These are phyloP conservation scores for Claviceps maximensis DNA, from an alignment of 2,329 filamentous ascomycete species.

Conservation along the genomic window DNA sequence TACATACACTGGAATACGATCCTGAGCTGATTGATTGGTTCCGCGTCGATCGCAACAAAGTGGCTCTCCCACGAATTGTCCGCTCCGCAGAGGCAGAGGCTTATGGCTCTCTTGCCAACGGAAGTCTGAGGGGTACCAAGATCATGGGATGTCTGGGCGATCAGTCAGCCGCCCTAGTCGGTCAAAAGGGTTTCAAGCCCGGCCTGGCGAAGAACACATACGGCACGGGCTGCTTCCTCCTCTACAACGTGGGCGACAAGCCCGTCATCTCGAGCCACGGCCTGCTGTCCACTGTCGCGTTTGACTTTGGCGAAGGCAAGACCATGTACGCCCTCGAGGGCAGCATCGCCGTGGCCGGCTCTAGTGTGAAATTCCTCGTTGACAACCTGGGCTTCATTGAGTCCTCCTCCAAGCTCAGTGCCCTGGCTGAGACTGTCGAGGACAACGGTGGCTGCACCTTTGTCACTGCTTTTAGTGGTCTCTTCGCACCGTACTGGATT, in stretches of 20 bases:
- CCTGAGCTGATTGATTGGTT: conserved; percentile 63
- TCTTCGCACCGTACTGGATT: conserved; percentile 78
- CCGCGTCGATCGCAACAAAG: conserved; percentile 53
- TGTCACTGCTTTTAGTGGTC: conserved; percentile 68
- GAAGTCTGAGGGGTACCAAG: conserved; percentile 49
- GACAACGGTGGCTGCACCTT: conserved; percentile 67
- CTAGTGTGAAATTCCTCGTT: conserved; percentile 56
- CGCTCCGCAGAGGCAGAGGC: conserved; percentile 56
- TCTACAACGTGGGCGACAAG: conserved; percentile 70
- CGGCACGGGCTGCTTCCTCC: conserved; percentile 71
- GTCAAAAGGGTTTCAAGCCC: conserved; percentile 63
- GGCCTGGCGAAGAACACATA: conserved; percentile 78
- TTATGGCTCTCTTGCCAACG: conserved; percentile 51
- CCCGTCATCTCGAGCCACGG: conserved; percentile 69
- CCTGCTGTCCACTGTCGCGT: conserved; percentile 63
- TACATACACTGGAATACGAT: conserved; percentile 63
- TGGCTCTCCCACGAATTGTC: conserved; percentile 64
- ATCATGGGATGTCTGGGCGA: conserved; percentile 73
- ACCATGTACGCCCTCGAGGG: conserved; percentile 66
- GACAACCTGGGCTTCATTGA: conserved; percentile 45
- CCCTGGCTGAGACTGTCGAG: conserved; percentile 33
- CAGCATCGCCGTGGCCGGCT: conserved; percentile 64
- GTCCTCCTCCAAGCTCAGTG: conserved; percentile 30
- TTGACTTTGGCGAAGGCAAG: conserved; percentile 54
- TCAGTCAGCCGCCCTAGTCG: conserved; percentile 69